Conservation (phyloP, 805 yeast species). For the Vanderwaltozyma polyspora region DNA sequence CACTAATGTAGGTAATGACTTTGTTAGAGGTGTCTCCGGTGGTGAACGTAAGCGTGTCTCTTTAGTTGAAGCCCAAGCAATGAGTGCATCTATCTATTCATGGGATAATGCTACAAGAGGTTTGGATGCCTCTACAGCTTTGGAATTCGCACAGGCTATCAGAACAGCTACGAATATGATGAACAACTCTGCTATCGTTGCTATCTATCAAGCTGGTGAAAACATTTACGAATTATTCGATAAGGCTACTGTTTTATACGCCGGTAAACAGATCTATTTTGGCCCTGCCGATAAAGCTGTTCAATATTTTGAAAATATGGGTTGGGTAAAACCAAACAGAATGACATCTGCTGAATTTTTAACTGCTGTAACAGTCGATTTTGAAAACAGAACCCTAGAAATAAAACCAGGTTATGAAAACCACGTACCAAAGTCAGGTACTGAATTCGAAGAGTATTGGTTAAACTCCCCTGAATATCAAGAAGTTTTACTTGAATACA, state of each 20-base stretch:
- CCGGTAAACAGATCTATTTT: constrained; percentile 50
- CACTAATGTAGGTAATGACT: constrained; percentile 58
- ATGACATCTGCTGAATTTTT: constrained; percentile 60
- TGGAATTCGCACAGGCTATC: constrained; percentile 50
- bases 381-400: constrained; percentile 41
- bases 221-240: constrained; percentile 51
- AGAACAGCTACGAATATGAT: constrained; percentile 48
- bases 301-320: constrained; percentile 47
- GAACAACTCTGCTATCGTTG: constrained; percentile 48
- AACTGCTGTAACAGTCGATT: constrained; percentile 53
- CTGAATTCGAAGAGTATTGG: constrained; percentile 54
- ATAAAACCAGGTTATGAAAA: constrained; percentile 38
- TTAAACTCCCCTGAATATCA: constrained; percentile 42
- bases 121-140: constrained; percentile 58
- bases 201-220: constrained; percentile 61
- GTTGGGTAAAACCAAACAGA: constrained; percentile 49
- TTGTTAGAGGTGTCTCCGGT: constrained; percentile 62
- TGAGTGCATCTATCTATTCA: constrained; percentile 43
- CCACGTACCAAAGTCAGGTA: constrained; percentile 43
- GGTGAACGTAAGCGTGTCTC: constrained; percentile 69
- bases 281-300: constrained; percentile 46
- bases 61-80: constrained; percentile 50
- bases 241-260: constrained; percentile 47
- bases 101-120: constrained; percentile 68
- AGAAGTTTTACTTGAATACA: constrained; percentile 28